A percentile compares a stretch with the other conserved stretches of the same genome.
Evolutionary conservation across 495 filamentous ascomycete genomes (phyloP).

Genomic region (Neurospora discreta): DNA sequence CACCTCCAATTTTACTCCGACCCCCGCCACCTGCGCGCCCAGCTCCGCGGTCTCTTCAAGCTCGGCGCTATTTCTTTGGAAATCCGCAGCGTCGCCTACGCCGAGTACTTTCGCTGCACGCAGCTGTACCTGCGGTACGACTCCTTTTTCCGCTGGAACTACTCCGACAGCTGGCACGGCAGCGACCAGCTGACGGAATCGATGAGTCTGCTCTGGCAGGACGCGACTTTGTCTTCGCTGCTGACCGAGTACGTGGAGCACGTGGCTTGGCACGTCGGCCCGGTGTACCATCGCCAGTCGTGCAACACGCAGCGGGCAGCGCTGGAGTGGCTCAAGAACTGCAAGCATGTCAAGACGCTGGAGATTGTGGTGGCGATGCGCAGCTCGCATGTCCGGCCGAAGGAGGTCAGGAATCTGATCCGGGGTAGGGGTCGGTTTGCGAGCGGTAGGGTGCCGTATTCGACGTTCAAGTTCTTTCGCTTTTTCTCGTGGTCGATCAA

Average conservation of each 20-base stretch:
- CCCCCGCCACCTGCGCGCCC: background rate
- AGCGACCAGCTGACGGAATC: background rate
- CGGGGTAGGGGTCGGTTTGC: background rate
- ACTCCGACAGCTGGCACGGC: background rate
- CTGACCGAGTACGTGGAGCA: background rate
- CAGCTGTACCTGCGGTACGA: background rate
- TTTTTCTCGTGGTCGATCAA: background rate
- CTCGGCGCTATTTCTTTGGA: background rate
- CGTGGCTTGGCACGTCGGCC: background rate
- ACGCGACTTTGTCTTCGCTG: background rate
- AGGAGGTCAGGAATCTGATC: background rate
- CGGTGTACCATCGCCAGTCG: background rate
- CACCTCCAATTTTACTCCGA: background rate
- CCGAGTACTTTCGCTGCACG: background rate
- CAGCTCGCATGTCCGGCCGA: background rate
- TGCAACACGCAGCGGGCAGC: background rate
- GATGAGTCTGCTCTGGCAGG: background rate
- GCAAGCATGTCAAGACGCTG: background rate
- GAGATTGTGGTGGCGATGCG: background rate
- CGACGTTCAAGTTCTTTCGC: background rate
- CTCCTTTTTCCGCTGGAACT: background rate
- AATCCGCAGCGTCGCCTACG: background rate
- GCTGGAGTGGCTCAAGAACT: background rate
- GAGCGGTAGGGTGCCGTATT: background rate
- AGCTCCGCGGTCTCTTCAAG: background rate